These are phyloP conservation scores for Cylindrodendrum hubeiense DNA, from an alignment of 2,329 filamentous ascomycete species.

Conservation along the genomic window DNA sequence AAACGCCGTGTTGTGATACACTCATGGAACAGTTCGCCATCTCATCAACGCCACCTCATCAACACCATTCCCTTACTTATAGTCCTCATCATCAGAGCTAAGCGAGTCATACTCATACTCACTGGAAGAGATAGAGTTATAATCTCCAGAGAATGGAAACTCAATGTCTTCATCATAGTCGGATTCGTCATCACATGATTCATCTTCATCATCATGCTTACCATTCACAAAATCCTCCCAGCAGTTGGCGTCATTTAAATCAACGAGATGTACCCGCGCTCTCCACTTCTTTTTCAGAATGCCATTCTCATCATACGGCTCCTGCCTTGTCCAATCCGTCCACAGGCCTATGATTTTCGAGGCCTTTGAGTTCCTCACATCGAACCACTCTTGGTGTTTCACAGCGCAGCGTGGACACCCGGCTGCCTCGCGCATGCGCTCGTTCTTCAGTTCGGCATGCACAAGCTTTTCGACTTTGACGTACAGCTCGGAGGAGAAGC, in stretches of 20 bases:
- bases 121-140: conserved; percentile 6
- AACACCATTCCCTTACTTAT: neutral
- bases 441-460: conserved; percentile 44
- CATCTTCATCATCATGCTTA: conserved; percentile 30
- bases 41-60: conserved; percentile 1
- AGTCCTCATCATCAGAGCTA: conserved; percentile 16
- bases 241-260: conserved; percentile 41
- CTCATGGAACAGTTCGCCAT: conserved; percentile 8
- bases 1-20: conserved; percentile 7
- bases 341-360: conserved; percentile 39
- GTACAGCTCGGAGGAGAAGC: conserved; percentile 34
- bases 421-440: conserved; percentile 38
- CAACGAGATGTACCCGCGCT: conserved; percentile 34
- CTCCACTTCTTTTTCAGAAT: conserved; percentile 40
- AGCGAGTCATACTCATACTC: conserved; percentile 11
- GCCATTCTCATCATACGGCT: conserved; percentile 45
- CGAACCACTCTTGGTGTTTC: conserved; percentile 47
- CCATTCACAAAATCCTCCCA: conserved; percentile 41
- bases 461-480: conserved; percentile 46
- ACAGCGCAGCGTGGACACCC: conserved; percentile 39
- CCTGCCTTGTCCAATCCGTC: conserved; percentile 42
- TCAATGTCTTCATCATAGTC: conserved; percentile 25
- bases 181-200: conserved; percentile 20
- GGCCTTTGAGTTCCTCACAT: conserved; percentile 31
- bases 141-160: conserved; percentile 24